Percentiles rank a stretch among this genome's conserved stretches.
These are phyloP conservation scores for Trichophyton schoenleinii DNA, from an alignment of 2,329 filamentous ascomycete species.

Conservation along the genomic window DNA sequence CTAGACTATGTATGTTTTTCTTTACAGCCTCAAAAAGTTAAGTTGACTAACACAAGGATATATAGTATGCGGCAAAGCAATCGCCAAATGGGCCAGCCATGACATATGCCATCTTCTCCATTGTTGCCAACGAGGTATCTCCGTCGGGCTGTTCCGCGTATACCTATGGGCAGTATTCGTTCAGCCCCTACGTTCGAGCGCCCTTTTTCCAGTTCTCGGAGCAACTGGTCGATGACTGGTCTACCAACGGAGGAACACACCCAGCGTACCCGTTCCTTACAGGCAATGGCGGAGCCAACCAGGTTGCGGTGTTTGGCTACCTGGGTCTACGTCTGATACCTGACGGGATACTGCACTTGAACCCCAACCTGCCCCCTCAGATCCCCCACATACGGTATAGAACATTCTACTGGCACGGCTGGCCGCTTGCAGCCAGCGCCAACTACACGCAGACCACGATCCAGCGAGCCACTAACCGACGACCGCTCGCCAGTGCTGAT, in stretches of 20 bases:
- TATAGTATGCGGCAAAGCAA: slow-evolving; percentile 53
- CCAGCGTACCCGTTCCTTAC: slow-evolving; percentile 61
- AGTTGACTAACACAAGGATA: too few relatives aligned
- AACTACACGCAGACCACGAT: slow-evolving; percentile 55
- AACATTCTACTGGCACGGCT: slow-evolving; percentile 55
- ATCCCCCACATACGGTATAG: slow-evolving; percentile 49
- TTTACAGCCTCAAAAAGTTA: too few relatives aligned
- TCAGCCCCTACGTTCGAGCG: slow-evolving; percentile 50
- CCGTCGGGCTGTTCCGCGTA: slow-evolving; percentile 56
- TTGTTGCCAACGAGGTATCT: slow-evolving; percentile 53
- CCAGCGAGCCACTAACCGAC: slow-evolving; percentile 36
- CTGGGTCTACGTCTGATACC: slow-evolving; percentile 50
- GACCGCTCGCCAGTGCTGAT: slow-evolving; percentile 41
- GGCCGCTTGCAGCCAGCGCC: slow-evolving; percentile 48
- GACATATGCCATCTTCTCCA: slow-evolving; percentile 59
- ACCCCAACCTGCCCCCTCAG: slow-evolving; percentile 54
- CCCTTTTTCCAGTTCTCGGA: slow-evolving; percentile 63
- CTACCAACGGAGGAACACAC: slow-evolving; percentile 51
- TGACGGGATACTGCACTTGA: slow-evolving; percentile 46
- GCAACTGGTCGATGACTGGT: slow-evolving; percentile 50
- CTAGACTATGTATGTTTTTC: slow-evolving; percentile 44
- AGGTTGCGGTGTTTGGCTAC: slow-evolving; percentile 55
- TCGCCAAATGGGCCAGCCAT: slow-evolving; percentile 57
- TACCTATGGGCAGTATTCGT: slow-evolving; percentile 53
- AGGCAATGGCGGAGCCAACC: slow-evolving; percentile 56